Evolutionary conservation across 106 monocot genomes (phyloP).

Genomic region (Dendrobium officinale): DNA sequence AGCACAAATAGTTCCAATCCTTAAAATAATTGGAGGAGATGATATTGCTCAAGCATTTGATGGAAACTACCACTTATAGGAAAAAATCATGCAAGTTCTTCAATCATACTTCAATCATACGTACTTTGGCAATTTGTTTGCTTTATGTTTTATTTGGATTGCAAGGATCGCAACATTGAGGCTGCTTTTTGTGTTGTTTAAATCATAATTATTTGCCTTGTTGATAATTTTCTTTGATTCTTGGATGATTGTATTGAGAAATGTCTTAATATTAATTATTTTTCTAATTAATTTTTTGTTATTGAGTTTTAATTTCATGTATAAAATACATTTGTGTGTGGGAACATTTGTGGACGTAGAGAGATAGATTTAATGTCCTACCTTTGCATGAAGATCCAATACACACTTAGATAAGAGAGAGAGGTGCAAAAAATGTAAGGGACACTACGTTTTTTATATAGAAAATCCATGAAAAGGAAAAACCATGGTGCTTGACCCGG

Average conservation of each 20-base stretch:
- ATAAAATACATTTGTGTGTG: neutral
- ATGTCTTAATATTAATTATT: neutral
- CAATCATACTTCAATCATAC: neutral
- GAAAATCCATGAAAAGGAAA: too few species aligned
- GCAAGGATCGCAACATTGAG: conserved; percentile 7
- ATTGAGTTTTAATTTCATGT: neutral
- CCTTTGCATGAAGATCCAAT: too few species aligned
- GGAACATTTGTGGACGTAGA: too few species aligned
- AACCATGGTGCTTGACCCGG: too few species aligned
- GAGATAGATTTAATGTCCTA: too few species aligned
- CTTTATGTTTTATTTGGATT: conserved; percentile 4
- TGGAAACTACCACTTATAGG: neutral
- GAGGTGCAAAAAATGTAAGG: too few species aligned
- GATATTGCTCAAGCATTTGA: neutral
- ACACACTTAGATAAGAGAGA: too few species aligned
- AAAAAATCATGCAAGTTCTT: neutral
- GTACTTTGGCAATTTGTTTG: neutral
- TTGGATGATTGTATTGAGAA: neutral
- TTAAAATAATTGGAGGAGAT: too few species aligned
- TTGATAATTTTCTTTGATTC: neutral
- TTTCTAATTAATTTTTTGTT: neutral
- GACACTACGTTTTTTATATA: too few species aligned
- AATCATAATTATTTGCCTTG: neutral
- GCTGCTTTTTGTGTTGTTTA: neutral
- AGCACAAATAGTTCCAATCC: too few species aligned